Conservation (phyloP, 2,329 filamentous ascomycete species). For the Penicillium sp. region DNA sequence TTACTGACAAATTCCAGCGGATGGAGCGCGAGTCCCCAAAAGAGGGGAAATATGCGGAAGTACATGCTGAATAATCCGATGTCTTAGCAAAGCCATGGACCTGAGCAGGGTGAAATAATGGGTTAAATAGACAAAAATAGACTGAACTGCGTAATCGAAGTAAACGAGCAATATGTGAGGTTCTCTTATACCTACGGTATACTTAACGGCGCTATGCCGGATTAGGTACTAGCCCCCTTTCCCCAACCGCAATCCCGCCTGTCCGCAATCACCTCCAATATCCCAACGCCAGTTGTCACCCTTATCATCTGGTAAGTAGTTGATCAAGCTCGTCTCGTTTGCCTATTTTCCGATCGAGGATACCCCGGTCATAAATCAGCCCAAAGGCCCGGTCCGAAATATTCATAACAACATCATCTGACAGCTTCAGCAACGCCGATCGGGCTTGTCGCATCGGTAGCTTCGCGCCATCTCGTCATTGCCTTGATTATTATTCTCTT, state of each 20-base stretch:
- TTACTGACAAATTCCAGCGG: constrained; percentile 12
- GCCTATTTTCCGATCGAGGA: background rate
- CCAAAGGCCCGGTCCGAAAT: constrained; percentile 8
- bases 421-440: constrained; percentile 22
- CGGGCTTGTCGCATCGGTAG: constrained; percentile 27
- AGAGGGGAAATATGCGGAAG: background rate
- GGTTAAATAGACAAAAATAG: background rate
- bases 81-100: too few species aligned
- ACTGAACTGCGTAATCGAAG: background rate
- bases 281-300: background rate
- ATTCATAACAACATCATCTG: constrained; percentile 20
- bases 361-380: background rate
- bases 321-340: background rate
- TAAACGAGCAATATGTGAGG: background rate
- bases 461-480: constrained; percentile 28
- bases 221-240: constrained; percentile 8
- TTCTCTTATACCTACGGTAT: background rate
- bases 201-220: background rate
- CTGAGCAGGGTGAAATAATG: background rate
- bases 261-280: background rate
- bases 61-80: background rate
- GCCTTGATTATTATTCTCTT: constrained; percentile 6
- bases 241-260: constrained; percentile 2
- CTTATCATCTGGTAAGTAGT: background rate
- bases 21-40: constrained; percentile 14